phyloP scores from a whole-genome alignment of 1,139 yeast species.

The Hanseniaspora sp. region DNA sequence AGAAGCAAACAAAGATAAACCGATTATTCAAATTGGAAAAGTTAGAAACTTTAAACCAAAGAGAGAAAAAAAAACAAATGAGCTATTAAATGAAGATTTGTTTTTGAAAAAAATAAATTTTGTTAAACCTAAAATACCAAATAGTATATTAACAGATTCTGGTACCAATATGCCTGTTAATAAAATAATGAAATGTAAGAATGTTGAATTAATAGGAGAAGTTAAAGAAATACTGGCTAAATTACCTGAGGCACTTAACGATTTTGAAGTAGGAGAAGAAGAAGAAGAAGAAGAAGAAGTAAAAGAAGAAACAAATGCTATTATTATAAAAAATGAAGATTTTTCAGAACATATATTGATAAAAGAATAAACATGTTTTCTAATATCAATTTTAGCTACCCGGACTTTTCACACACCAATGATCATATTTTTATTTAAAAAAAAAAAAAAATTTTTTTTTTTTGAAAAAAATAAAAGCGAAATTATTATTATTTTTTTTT shows the following conservation, averaged over 20 bases:
- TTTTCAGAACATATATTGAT: background rate
- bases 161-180: background rate
- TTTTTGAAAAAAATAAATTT: background rate
- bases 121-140: background rate
- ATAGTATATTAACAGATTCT: background rate
- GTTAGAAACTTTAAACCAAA: slow-evolving; percentile 6
- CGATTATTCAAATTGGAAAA: slow-evolving; percentile 17
- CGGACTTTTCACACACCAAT: background rate
- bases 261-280: slow-evolving; percentile 40
- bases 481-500: too few relatives aligned
- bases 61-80: background rate
- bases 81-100: background rate
- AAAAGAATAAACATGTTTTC: too few relatives aligned
- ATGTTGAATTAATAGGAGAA: background rate
- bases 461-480: too few relatives aligned
- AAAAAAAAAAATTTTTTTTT: background rate
- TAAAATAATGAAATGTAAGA: background rate
- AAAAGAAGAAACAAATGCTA: background rate
- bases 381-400: too few relatives aligned
- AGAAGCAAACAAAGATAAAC: slow-evolving; percentile 4
- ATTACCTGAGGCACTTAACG: slow-evolving; percentile 49
- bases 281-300: background rate
- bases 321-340: background rate
- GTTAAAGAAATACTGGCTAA: slow-evolving; percentile 29
- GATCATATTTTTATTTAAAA: background rate